Evolutionary conservation across 2,329 filamentous ascomycete genomes (phyloP).

Genomic region (Ascochyta rabiei): DNA sequence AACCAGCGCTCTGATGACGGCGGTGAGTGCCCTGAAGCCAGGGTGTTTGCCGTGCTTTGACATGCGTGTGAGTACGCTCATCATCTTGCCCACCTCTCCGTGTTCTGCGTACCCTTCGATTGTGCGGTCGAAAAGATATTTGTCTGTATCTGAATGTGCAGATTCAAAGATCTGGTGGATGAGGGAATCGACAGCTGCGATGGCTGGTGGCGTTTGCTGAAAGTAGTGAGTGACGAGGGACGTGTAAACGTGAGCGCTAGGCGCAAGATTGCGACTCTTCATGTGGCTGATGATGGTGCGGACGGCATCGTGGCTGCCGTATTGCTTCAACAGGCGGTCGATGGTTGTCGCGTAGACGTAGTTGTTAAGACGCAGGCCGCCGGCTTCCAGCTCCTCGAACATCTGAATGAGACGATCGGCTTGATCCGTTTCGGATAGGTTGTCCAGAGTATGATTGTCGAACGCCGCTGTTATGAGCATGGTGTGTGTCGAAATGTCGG

Average conservation of each 20-base stretch:
- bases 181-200: conserved; percentile 64
- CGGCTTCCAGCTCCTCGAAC: conserved; percentile 61
- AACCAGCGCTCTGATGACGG: conserved; percentile 48
- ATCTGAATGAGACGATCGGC: conserved; percentile 58
- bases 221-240: conserved; percentile 74
- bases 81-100: conserved; percentile 57
- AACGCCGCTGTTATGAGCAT: conserved; percentile 69
- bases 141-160: conserved; percentile 52
- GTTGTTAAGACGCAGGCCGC: conserved; percentile 64
- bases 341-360: conserved; percentile 74
- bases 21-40: conserved; percentile 50
- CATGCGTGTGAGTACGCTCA: conserved; percentile 51
- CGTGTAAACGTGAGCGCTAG: conserved; percentile 73
- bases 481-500: conserved; percentile 74
- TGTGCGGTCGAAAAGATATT: conserved; percentile 71
- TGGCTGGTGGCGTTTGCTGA: conserved; percentile 61
- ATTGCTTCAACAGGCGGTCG: conserved; percentile 63
- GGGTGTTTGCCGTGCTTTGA: conserved; percentile 49
- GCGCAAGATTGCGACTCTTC: conserved; percentile 57
- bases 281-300: conserved; percentile 69
- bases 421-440: conserved; percentile 57
- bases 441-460: conserved; percentile 55
- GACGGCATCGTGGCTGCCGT: conserved; percentile 58
- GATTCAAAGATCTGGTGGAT: conserved; percentile 55
- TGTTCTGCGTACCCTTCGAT: conserved; percentile 68